Conservation (phyloP, 257 asterid species). For the Perilla frutescens region DNA sequence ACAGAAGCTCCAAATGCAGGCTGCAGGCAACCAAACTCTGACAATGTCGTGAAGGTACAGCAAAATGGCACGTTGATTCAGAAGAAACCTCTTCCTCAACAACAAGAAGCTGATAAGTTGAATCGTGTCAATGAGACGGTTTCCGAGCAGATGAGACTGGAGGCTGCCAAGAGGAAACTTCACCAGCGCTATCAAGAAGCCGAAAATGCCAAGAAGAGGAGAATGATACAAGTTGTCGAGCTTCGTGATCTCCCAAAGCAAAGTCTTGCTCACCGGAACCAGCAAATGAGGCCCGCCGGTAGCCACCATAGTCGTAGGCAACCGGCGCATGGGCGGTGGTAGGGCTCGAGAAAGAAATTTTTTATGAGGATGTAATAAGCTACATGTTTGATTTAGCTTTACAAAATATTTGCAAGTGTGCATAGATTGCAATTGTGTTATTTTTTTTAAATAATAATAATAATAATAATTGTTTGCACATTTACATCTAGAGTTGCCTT, state of each 20-base stretch:
- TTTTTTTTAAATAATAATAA: no score
- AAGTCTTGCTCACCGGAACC: conserved; percentile 41
- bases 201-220: no score
- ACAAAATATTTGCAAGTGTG: no score
- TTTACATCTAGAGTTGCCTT: no score
- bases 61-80: conserved; percentile 19
- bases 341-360: conserved; percentile 16
- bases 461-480: no score
- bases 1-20: conserved; percentile 53
- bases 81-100: conserved; percentile 50
- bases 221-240: no score
- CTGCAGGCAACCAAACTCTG: conserved; percentile 36
- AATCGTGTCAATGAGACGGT: conserved; percentile 40
- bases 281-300: conserved; percentile 49
- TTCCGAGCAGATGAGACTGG: conserved; percentile 50
- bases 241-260: no score
- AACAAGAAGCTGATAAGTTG: conserved; percentile 47
- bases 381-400: no score
- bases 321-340: conserved; percentile 59
- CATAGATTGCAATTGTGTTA: no score
- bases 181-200: no score
- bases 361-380: no score
- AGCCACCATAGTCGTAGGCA: conserved; percentile 48
- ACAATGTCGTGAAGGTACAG: conserved; percentile 43
- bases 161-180: conserved; percentile 63